Percentiles rank a stretch among this genome's conserved stretches.
These are phyloP conservation scores for Taiwanofungus camphoratus DNA, from an alignment of 1,284 basidiomycete species.

Conservation along the genomic window DNA sequence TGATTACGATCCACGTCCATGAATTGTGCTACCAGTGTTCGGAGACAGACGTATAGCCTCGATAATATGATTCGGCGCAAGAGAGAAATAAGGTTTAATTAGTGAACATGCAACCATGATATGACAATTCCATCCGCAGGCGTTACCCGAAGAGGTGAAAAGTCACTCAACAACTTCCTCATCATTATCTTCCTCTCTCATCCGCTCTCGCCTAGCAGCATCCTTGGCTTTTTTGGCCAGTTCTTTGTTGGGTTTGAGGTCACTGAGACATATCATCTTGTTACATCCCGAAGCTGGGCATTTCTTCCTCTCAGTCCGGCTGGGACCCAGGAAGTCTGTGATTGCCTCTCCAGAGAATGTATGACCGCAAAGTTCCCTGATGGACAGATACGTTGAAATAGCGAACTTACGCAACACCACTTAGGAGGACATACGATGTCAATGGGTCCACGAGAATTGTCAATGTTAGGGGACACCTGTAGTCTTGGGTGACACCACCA, in stretches of 20 bases:
- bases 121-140: too few relatives aligned
- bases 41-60: too few relatives aligned
- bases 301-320: conserved; percentile 31
- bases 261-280: conserved; percentile 43
- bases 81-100: too few relatives aligned
- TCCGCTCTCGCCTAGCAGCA: conserved; percentile 43
- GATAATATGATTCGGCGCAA: too few relatives aligned
- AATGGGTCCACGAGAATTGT: conserved; percentile 59
- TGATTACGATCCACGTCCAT: too few relatives aligned
- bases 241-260: conserved; percentile 49
- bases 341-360: conserved; percentile 67
- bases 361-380: conserved; percentile 60
- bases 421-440: conserved; percentile 54
- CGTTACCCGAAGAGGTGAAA: not conserved
- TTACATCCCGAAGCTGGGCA: conserved; percentile 73
- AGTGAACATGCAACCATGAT: too few relatives aligned
- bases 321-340: conserved; percentile 41
- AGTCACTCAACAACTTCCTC: conserved; percentile 58
- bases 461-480: conserved; percentile 75
- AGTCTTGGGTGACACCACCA: conserved; percentile 77
- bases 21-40: too few relatives aligned
- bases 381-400: conserved; percentile 6
- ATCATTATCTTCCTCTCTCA: conserved; percentile 42
- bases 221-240: conserved; percentile 58
- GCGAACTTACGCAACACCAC: not conserved